Evolutionary conservation across 352 stramenopile genomes (phyloP).

Genomic region (Phytophthora kernoviae): DNA sequence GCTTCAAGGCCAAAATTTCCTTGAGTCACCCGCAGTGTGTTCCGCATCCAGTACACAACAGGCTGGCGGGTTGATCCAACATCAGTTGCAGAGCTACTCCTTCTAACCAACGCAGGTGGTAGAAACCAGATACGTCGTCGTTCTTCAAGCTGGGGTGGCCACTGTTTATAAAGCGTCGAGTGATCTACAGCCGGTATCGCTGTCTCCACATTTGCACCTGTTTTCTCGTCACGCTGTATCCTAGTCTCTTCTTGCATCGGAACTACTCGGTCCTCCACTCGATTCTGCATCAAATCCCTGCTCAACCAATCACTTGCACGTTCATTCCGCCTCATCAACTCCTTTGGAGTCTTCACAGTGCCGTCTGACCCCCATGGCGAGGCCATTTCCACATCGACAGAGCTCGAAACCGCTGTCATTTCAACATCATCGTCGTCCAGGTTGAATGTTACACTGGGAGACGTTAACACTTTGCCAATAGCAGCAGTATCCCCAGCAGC

Average conservation of each 20-base stretch:
- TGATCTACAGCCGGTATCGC: constrained; percentile 11
- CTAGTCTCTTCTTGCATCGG: not conserved
- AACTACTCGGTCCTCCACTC: not conserved
- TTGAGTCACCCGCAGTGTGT: constrained; percentile 56
- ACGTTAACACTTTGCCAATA: not conserved
- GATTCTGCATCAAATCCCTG: constrained; percentile 1
- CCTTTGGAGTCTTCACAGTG: constrained; percentile 22
- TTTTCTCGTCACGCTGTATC: not conserved
- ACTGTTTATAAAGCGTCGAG: constrained; percentile 39
- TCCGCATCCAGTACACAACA: constrained; percentile 79
- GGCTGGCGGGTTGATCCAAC: constrained; percentile 14
- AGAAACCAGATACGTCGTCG: constrained; percentile 51
- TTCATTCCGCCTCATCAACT: constrained; percentile 29
- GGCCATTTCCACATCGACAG: not conserved
- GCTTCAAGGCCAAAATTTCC: constrained; percentile 68
- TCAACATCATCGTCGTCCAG: constrained; percentile 8
- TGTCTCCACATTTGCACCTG: constrained; percentile 6
- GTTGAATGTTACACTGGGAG: not conserved
- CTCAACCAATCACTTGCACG: constrained; percentile 31
- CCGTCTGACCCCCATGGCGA: constrained; percentile 17
- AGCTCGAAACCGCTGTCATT: constrained; percentile 9
- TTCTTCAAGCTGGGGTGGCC: constrained; percentile 53
- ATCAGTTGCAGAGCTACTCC: not conserved
- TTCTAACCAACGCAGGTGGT: constrained; percentile 13
- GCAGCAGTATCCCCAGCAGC: not conserved